Evolutionary conservation across 2,329 filamentous ascomycete species (phyloP).

Genomic region (Talaromyces atroroseus): DNA sequence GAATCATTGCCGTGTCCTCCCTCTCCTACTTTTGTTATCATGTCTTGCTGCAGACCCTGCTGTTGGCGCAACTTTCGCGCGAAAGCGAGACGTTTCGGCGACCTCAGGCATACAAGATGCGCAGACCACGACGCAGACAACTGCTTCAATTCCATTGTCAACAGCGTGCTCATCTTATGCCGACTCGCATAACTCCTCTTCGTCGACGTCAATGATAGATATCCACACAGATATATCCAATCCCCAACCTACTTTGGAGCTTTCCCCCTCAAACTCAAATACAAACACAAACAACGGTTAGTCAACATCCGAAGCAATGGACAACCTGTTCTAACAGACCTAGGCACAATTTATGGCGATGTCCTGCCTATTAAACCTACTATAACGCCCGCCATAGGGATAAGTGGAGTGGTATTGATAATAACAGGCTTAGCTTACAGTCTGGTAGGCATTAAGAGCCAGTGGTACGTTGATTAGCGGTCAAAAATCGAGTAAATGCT

Average conservation of each 20-base stretch:
- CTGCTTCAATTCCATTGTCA: background rate
- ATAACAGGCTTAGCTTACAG: conserved; percentile 64
- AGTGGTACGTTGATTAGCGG: conserved; percentile 42
- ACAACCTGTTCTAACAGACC: conserved; percentile 5
- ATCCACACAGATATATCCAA: conserved; percentile 11
- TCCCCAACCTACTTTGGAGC: conserved; percentile 7
- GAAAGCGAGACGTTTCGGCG: conserved; percentile 8
- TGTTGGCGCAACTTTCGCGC: background rate
- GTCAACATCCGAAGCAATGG: background rate
- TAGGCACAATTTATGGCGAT: conserved; percentile 20
- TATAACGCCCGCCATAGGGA: conserved; percentile 74
- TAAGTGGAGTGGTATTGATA: conserved; percentile 73
- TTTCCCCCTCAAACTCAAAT: background rate
- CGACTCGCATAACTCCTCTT: background rate
- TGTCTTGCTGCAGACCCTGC: conserved; percentile 2
- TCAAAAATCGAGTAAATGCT: background rate
- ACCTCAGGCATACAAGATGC: conserved; percentile 3
- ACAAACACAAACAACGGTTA: conserved; percentile 5
- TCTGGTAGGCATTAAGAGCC: conserved; percentile 76
- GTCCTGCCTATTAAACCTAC: conserved; percentile 64
- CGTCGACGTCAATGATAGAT: conserved; percentile 11
- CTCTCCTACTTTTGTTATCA: background rate
- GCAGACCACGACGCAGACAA: conserved; percentile 1
- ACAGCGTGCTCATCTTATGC: conserved; percentile 1
- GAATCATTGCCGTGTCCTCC: background rate